These are phyloP conservation scores for Xylariaceae sp. DNA, from an alignment of 2,329 filamentous ascomycete genomes.

Conservation along the genomic window DNA sequence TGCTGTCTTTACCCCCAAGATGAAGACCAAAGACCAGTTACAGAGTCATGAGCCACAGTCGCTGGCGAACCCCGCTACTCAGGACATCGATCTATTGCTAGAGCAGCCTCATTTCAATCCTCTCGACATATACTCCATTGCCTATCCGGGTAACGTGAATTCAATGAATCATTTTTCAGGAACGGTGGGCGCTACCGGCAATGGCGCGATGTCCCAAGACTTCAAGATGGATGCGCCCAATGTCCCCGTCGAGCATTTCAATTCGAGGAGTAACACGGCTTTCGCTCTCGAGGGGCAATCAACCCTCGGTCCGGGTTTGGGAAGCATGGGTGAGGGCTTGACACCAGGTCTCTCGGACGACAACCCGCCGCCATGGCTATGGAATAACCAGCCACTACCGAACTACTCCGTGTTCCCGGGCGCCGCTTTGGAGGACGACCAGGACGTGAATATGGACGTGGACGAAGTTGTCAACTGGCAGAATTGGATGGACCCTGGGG, in stretches of 20 bases:
- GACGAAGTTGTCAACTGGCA: slow-evolving; percentile 45
- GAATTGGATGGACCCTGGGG: slow-evolving; percentile 35
- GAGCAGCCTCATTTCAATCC: slow-evolving; percentile 34
- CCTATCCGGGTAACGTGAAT: slow-evolving; percentile 12
- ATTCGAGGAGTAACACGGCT: slow-evolving; percentile 5
- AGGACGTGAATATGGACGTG: slow-evolving; percentile 33
- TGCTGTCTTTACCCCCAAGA: background rate
- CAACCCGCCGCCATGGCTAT: slow-evolving; percentile 39
- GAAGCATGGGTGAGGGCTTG: background rate
- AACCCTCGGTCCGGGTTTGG: background rate
- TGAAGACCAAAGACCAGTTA: background rate
- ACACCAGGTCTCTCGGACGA: slow-evolving; percentile 24
- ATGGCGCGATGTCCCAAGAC: slow-evolving; percentile 7
- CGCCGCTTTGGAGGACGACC: slow-evolving; percentile 29
- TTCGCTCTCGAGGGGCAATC: slow-evolving; percentile 1
- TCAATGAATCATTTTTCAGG: slow-evolving; percentile 7
- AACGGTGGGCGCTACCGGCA: slow-evolving; percentile 12
- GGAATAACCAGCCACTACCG: slow-evolving; percentile 29
- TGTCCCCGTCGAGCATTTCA: slow-evolving; percentile 16
- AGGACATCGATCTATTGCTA: slow-evolving; percentile 37
- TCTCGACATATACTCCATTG: slow-evolving; percentile 31
- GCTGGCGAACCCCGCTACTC: slow-evolving; percentile 3
- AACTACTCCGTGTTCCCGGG: slow-evolving; percentile 5
- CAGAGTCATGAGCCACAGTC: background rate
- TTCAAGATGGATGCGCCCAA: slow-evolving; percentile 11